These are phyloP conservation scores for Lecanicillium sp. DNA, from an alignment of 2,329 filamentous ascomycete species.

Conservation along the genomic window DNA sequence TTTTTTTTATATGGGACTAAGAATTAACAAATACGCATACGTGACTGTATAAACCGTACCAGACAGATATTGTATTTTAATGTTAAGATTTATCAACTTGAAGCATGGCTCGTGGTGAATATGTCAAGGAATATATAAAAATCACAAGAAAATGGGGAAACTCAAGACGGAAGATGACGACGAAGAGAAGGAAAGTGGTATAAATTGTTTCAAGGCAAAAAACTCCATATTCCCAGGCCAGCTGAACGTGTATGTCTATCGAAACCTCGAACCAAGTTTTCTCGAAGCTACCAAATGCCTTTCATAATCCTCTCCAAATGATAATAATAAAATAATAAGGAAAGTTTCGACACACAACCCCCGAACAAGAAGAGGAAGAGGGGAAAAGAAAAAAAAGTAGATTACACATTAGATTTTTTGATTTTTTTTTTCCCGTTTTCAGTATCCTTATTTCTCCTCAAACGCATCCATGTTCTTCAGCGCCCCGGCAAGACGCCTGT, in stretches of 20 bases:
- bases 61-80: background rate
- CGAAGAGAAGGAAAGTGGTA: background rate
- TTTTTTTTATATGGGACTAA: background rate
- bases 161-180: background rate
- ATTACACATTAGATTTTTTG: slow-evolving; percentile 1
- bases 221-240: no score
- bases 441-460: slow-evolving; percentile 32
- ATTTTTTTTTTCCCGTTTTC: background rate
- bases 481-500: slow-evolving; percentile 61
- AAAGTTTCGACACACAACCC: background rate
- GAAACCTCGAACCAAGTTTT: no score
- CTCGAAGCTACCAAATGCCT: no score
- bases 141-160: no score
- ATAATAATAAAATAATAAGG: background rate
- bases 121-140: no score
- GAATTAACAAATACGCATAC: background rate
- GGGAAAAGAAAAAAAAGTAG: background rate
- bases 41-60: background rate
- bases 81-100: no score
- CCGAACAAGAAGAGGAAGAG: background rate
- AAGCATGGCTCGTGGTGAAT: no score
- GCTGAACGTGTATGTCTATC: no score
- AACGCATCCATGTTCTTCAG: slow-evolving; percentile 59
- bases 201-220: no score
- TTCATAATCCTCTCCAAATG: no score